Evolutionary conservation across 169 alveolate genomes (phyloP).

Genomic region (Toxoplasma gondii): DNA sequence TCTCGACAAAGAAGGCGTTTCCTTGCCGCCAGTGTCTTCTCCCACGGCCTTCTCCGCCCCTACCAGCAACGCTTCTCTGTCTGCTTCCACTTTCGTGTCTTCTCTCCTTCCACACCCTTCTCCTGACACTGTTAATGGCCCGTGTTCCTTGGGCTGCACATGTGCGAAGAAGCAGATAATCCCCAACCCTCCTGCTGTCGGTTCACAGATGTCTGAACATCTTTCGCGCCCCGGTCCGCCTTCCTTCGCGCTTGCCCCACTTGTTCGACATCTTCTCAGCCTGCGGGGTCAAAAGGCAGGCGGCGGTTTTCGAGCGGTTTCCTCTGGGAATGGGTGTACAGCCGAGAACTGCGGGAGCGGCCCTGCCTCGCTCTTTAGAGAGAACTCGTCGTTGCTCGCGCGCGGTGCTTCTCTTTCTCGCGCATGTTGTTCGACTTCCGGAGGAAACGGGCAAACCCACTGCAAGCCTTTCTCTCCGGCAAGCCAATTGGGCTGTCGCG

Average conservation of each 20-base stretch:
- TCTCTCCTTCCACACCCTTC: no score
- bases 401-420: neutral
- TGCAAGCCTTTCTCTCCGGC: no score
- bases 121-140: no score
- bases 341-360: no score
- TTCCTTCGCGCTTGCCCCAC: neutral
- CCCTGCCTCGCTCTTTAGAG: neutral
- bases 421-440: neutral
- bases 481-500: no score
- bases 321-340: no score
- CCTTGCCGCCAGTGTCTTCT: neutral
- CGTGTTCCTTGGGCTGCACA: no score
- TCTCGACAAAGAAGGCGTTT: neutral
- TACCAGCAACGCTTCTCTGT: neutral
- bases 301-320: no score
- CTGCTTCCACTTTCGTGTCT: neutral
- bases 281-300: neutral
- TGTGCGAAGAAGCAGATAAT: no score
- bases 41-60: neutral
- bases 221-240: neutral
- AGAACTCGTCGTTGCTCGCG: neutral
- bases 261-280: neutral
- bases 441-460: no score
- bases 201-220: no score
- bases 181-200: no score